Conservation (phyloP, 2,329 filamentous ascomycete genomes). For the Aspergillus caelatus region DNA sequence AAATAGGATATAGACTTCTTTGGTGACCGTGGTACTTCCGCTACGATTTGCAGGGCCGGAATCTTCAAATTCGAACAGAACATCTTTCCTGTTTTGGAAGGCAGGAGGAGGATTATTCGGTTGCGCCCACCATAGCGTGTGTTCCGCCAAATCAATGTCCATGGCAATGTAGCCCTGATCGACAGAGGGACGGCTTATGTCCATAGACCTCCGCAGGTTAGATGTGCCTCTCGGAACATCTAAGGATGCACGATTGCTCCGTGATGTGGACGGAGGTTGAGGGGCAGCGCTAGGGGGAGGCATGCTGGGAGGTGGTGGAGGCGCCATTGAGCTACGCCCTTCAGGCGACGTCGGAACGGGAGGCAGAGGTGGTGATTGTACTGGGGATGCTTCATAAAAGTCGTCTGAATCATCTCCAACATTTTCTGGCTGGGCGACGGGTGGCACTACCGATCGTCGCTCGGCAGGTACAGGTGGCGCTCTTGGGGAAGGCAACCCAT, state of each 20-base stretch:
- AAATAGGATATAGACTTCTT: constrained; percentile 85
- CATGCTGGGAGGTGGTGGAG: constrained; percentile 45
- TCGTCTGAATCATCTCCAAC: constrained; percentile 48
- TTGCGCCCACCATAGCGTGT: constrained; percentile 85
- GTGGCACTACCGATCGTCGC: constrained; percentile 22
- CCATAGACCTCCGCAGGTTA: constrained; percentile 67
- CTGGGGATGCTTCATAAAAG: constrained; percentile 49
- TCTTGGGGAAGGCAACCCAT: constrained; percentile 32
- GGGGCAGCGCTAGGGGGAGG: constrained; percentile 35
- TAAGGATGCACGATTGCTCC: constrained; percentile 60
- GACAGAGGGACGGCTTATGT: constrained; percentile 71
- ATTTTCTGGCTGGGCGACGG: constrained; percentile 29
- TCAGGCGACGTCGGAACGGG: constrained; percentile 37
- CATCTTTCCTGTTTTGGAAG: constrained; percentile 79
- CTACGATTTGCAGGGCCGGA: constrained; percentile 69
- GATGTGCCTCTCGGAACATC: constrained; percentile 62
- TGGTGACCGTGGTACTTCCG: constrained; percentile 71
- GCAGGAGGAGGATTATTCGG: constrained; percentile 76
- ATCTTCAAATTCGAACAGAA: constrained; percentile 82
- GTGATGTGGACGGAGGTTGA: constrained; percentile 50
- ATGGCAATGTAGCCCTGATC: constrained; percentile 85
- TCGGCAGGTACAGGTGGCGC: constrained; percentile 25
- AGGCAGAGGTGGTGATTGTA: constrained; percentile 35
- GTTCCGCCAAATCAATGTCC: constrained; percentile 76
- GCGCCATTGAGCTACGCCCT: constrained; percentile 51